Conservation (phyloP, 768 basidiomycete genomes). For the Mycena filopes region DNA sequence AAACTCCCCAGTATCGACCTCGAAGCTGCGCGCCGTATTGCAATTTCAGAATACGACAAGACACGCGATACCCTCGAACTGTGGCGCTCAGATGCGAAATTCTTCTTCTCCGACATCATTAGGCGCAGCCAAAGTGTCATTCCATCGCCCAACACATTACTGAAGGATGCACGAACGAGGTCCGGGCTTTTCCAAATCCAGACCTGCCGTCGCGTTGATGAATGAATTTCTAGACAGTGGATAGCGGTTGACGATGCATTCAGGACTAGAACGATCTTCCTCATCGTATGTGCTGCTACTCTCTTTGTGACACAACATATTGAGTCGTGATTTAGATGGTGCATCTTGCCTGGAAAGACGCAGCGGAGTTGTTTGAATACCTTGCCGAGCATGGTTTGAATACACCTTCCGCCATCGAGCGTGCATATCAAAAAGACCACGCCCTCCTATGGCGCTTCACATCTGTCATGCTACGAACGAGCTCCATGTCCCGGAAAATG, state of each 20-base stretch:
- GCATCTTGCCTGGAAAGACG: conserved; percentile 17
- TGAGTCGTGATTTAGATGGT: too few relatives aligned
- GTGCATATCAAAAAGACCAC: conserved; percentile 9
- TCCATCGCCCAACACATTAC: not conserved
- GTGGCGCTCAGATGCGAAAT: conserved; percentile 17
- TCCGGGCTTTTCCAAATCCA: too few relatives aligned
- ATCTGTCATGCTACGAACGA: conserved; percentile 12
- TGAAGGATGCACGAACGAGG: conserved; percentile 1
- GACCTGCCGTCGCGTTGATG: not conserved
- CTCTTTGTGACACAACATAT: too few relatives aligned
- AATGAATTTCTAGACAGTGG: conserved; percentile 7
- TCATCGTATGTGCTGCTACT: conserved; percentile 15
- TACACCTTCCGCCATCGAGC: conserved; percentile 13
- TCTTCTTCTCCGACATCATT: conserved; percentile 18
- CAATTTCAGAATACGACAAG: conserved; percentile 23
- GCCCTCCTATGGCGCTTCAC: conserved; percentile 5
- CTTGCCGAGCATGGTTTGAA: conserved; percentile 2
- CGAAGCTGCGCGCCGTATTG: conserved; percentile 19
- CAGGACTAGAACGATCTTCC: conserved; percentile 9
- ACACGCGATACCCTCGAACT: conserved; percentile 20
- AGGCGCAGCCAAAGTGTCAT: conserved; percentile 22
- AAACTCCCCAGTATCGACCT: conserved; percentile 27
- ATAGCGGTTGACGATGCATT: conserved; percentile 18
- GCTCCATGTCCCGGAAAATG: not conserved
- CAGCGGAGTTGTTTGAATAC: conserved; percentile 14